phyloP scores from a whole-genome alignment of 139 green algal genomes.

The Dunaliella primolecta region DNA sequence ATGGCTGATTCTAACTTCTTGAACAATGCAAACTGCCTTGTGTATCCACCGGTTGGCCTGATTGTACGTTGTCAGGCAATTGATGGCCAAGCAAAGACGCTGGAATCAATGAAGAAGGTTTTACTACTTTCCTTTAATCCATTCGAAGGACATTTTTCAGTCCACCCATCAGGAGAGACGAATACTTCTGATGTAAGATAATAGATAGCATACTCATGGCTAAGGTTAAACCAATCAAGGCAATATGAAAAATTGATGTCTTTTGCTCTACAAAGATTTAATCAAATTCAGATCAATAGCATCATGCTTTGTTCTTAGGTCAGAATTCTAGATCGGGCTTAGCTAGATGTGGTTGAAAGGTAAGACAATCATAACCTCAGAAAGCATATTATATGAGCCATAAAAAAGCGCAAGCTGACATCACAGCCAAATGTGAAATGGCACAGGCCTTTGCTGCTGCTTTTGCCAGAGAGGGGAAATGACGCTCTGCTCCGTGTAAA shows the following conservation, averaged over 20 bases:
- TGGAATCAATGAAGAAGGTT: neutral
- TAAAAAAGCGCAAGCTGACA: no score
- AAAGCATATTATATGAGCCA: no score
- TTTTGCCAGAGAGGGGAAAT: neutral
- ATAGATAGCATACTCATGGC: no score
- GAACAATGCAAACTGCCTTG: neutral
- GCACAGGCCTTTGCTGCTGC: neutral
- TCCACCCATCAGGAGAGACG: neutral
- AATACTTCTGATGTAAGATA: no score
- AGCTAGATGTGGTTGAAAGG: no score
- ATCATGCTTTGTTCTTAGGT: neutral
- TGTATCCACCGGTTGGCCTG: neutral
- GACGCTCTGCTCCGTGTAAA: no score
- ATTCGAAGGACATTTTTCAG: neutral
- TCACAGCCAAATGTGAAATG: neutral
- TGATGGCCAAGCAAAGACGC: neutral
- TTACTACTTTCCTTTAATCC: neutral
- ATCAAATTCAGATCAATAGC: neutral
- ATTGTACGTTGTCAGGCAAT: neutral
- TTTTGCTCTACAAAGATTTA: neutral
- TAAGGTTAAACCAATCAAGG: no score
- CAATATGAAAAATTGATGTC: no score
- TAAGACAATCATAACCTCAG: no score
- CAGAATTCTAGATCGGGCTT: no score
- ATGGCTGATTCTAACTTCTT: neutral